Percentiles rank a stretch among this genome's conserved stretches.
phyloP scores from a whole-genome alignment of 1,139 yeast genomes.

The Candida anutae region DNA sequence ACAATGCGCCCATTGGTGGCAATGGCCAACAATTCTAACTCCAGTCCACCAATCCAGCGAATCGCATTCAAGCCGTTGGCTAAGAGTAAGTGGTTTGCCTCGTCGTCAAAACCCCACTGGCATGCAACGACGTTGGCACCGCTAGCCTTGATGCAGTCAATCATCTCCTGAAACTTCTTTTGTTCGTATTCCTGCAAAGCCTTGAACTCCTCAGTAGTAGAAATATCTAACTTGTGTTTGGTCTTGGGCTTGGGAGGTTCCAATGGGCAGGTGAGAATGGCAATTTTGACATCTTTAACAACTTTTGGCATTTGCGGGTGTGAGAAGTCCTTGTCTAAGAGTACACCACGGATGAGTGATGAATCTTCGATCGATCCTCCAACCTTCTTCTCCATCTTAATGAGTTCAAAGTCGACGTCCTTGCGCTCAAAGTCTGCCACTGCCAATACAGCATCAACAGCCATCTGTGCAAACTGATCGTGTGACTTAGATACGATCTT shows the following conservation, averaged over 20 bases:
- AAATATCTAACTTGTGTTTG: slow-evolving; percentile 90
- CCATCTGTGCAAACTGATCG: slow-evolving; percentile 91
- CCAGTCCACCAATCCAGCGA: slow-evolving; percentile 99
- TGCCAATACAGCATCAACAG: slow-evolving; percentile 89
- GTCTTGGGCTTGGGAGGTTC: slow-evolving; percentile 99
- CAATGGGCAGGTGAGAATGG: slow-evolving; percentile 94
- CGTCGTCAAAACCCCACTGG: slow-evolving; percentile 99
- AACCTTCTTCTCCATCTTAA: slow-evolving; percentile 90
- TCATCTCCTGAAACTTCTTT: slow-evolving; percentile 86
- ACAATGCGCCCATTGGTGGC: slow-evolving; percentile 97
- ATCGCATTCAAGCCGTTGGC: slow-evolving; percentile 91
- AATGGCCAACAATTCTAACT: slow-evolving; percentile 89
- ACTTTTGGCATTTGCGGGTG: slow-evolving; percentile 96
- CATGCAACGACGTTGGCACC: slow-evolving; percentile 97
- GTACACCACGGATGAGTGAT: slow-evolving; percentile 77
- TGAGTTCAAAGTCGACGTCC: slow-evolving; percentile 94
- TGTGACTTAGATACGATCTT: slow-evolving; percentile 93
- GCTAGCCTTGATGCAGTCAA: slow-evolving; percentile 70
- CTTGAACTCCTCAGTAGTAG: slow-evolving; percentile 86
- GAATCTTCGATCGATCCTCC: slow-evolving; percentile 93
- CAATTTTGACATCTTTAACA: slow-evolving; percentile 76
- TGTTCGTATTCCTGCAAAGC: slow-evolving; percentile 88
- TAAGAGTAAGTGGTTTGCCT: slow-evolving; percentile 87
- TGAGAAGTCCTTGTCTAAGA: slow-evolving; percentile 91
- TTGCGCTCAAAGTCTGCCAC: slow-evolving; percentile 89